Percentiles rank a stretch among this genome's conserved stretches.
phyloP scores from a whole-genome alignment of 495 filamentous ascomycete species.

The Podospora conica region DNA sequence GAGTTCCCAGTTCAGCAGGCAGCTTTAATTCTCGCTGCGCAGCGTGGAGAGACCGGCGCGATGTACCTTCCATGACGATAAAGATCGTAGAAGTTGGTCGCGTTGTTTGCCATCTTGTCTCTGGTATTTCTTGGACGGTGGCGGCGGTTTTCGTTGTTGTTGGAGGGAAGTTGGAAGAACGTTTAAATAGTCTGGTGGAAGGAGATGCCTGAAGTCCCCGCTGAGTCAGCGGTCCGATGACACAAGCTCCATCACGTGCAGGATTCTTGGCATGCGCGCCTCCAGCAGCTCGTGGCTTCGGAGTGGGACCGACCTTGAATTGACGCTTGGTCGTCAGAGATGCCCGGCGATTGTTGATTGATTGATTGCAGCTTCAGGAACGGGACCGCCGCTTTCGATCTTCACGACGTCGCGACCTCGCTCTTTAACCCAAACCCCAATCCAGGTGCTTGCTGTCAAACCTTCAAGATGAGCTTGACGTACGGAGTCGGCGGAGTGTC shows the following conservation, averaged over 20 bases:
- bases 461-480: slow-evolving; percentile 46
- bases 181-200: slow-evolving; percentile 24
- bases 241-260: neutral
- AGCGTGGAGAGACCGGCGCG: slow-evolving; percentile 2
- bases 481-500: slow-evolving; percentile 69
- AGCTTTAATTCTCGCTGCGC: neutral
- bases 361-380: slow-evolving; percentile 11
- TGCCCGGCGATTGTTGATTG: neutral
- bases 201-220: neutral
- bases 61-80: slow-evolving; percentile 93
- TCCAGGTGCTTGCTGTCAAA: slow-evolving; percentile 5
- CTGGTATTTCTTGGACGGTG: slow-evolving; percentile 3
- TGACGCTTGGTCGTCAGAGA: slow-evolving; percentile 9
- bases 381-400: slow-evolving; percentile 9
- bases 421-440: neutral
- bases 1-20: neutral
- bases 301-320: neutral
- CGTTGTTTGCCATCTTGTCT: slow-evolving; percentile 28
- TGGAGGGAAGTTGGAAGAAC: slow-evolving; percentile 7
- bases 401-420: slow-evolving; percentile 6
- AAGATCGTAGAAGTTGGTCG: slow-evolving; percentile 79
- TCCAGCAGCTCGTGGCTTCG: neutral
- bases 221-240: slow-evolving; percentile 14
- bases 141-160: slow-evolving; percentile 11
- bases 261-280: neutral